Base-by-base conservation (phyloP, 1,139 yeast species). In the Saccharomyces hybrid region DNA sequence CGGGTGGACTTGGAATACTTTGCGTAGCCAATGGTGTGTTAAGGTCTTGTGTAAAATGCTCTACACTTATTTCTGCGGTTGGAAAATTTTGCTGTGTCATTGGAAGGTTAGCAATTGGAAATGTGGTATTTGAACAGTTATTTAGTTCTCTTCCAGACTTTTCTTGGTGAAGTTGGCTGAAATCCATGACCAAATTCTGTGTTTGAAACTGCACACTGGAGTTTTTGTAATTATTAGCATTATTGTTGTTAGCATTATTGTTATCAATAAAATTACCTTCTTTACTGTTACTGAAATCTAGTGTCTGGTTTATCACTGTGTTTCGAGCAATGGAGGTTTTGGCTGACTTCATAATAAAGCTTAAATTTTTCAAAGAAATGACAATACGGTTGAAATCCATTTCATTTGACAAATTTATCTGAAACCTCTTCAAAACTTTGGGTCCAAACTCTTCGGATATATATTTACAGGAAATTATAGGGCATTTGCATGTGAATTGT, bases 401-500 rank as follows among this genome's bases (percentile, higher is more conserved):
- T 6, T 26, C 47, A 16, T 28, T 27, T 19, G 31, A 38, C 19
- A 11, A 42, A 7, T 47, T 31, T 3, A 53, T 21, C 49, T 50
- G 49, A 32, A 32, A 48, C 14, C 49, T 31, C 12, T 31, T 50
- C 48, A 49, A 21, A 8, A 42, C 27, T 29, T 19, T 46, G 2
- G 11, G 14, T 14, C 34, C 34, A 5, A 19, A 27, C 2, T 28
- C 29, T 12, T 38, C 34, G 4, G 53, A 24, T 6, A 52, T 38
- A 12, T 42, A 55, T 16, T 52, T 52, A 21, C 48, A 48, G 14
- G 54, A 52, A 9, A 48, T 12, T 38, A 48, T 28, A 11, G 54
- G 54, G 19, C 24, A 28, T 26, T 42, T 47, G 7, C 42, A 47
- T 14, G 53, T 46, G 19, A 51, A 51, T 11, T 38, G 44, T 38